Evolutionary conservation across 768 basidiomycete genomes (phyloP).

Genomic region (Melanogaster broomeanus): DNA sequence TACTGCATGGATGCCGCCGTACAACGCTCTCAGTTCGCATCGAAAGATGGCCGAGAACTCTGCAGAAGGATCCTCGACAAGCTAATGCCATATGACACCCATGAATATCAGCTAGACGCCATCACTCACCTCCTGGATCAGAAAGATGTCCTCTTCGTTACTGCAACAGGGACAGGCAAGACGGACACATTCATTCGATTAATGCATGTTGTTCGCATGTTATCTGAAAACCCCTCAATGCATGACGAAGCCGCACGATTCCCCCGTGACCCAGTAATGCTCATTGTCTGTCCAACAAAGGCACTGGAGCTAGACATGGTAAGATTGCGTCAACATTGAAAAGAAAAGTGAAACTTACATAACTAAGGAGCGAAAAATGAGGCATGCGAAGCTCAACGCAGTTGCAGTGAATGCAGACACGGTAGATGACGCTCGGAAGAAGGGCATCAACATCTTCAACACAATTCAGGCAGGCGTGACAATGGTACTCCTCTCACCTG

Average conservation of each 20-base stretch:
- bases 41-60: background rate
- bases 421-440: background rate
- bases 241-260: constrained; percentile 11
- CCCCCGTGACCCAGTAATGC: constrained; percentile 15
- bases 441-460: background rate
- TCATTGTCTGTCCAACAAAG: constrained; percentile 25
- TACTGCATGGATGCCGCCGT: too few species aligned
- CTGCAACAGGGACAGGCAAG: constrained; percentile 6
- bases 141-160: too few species aligned
- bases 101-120: constrained; percentile 5
- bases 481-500: constrained; percentile 7
- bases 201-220: constrained; percentile 1
- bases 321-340: background rate
- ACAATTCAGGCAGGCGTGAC: background rate
- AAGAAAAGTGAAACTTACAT: too few species aligned
- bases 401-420: constrained; percentile 26
- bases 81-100: constrained; percentile 1
- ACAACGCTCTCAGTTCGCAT: too few species aligned
- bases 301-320: constrained; percentile 27
- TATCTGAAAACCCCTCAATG: background rate
- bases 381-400: constrained; percentile 1
- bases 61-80: background rate
- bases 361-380: constrained; percentile 3
- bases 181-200: constrained; percentile 6
- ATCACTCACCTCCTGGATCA: too few species aligned